Base-by-base conservation (phyloP, 805 yeast genomes). In the Gaillardinia entomophila region DNA sequence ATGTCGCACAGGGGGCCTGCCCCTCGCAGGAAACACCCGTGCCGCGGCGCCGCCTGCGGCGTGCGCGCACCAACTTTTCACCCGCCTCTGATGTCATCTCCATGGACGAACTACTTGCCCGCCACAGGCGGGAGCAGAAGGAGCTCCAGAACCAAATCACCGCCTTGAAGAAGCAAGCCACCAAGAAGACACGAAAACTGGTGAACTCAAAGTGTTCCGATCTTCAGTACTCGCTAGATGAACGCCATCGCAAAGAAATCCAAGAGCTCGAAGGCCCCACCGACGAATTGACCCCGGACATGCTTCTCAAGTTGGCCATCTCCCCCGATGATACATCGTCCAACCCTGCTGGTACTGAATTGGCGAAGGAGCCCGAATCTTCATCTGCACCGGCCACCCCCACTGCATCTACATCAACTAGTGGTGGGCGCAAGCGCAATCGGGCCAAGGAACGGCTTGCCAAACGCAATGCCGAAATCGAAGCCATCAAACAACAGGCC, bases 361-460 rank as follows among this genome's bases (percentile, higher is more conserved):
- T n/a, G 25, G 13, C 11, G 25, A 6, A 4, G 25, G 25, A 7
- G 5, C 12, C 25, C 5, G 25, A 23, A 12, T 6, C 25, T 7
- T 7, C 25, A 12, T 23, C 25, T 10, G 25, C 25, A 12, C 12
- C 25, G 6, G n/a, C n/a, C n/a, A n/a, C n/a, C n/a, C n/a, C n/a
- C n/a, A n/a, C n/a, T n/a, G n/a, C n/a, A n/a, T n/a, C n/a, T n/a
- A n/a, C n/a, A n/a, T n/a, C n/a, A n/a, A n/a, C n/a, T n/a, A n/a
- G n/a, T n/a, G n/a, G n/a, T n/a, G n/a, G n/a, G n/a, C 5, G 6
- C 5, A 6, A 5, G 13, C 25, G 25, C 25, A 90, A 90, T 53
- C 71, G 97, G 34, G 92, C 86, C 41, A 85, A 82, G 58, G 97
- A 88, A 49, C 70, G 84, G 46, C 51, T 87, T 16, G 94, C 90